Evolutionary conservation across 2,329 filamentous ascomycete genomes (phyloP).

Genomic region (Calonectria montana): DNA sequence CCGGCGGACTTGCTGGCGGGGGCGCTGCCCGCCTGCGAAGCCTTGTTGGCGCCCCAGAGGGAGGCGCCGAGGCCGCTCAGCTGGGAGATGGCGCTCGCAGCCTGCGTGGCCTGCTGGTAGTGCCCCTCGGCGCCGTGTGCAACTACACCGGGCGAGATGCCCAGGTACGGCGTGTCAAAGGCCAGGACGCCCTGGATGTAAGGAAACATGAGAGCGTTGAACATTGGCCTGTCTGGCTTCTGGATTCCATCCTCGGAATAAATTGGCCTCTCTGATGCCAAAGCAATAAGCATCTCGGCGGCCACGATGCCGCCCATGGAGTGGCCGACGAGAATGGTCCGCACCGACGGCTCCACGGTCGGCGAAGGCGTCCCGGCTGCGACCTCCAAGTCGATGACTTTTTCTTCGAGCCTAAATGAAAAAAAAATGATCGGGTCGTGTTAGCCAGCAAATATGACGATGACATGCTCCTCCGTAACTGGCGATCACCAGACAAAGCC

Average conservation of each 20-base stretch:
- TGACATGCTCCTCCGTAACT: too few species aligned
- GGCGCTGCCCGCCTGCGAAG: conserved; percentile 47
- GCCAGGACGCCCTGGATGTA: conserved; percentile 91
- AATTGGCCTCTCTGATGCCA: conserved; percentile 69
- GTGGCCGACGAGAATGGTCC: conserved; percentile 85
- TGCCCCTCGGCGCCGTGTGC: conserved; percentile 89
- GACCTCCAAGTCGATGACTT: conserved; percentile 95
- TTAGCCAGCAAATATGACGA: neutral
- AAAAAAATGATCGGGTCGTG: neutral
- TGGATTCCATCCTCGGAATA: conserved; percentile 57
- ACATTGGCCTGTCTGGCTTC: conserved; percentile 48
- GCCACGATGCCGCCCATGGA: conserved; percentile 96
- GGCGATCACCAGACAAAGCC: neutral
- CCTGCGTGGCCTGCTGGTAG: conserved; percentile 76
- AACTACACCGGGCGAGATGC: conserved; percentile 84
- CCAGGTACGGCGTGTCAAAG: conserved; percentile 93
- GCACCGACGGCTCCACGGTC: conserved; percentile 86
- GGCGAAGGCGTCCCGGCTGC: conserved; percentile 82
- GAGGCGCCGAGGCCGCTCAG: conserved; percentile 74
- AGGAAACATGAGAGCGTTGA: conserved; percentile 86
- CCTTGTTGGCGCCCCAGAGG: conserved; percentile 68
- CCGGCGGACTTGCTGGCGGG: conserved; percentile 29
- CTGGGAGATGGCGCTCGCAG: conserved; percentile 76
- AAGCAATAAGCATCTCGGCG: conserved; percentile 83
- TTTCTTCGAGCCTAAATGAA: conserved; percentile 79